Evolutionary conservation across 768 basidiomycete genomes (phyloP), one percentile per base, ranked within the genome.

Genomic region (Podaxis sp.): DNA sequence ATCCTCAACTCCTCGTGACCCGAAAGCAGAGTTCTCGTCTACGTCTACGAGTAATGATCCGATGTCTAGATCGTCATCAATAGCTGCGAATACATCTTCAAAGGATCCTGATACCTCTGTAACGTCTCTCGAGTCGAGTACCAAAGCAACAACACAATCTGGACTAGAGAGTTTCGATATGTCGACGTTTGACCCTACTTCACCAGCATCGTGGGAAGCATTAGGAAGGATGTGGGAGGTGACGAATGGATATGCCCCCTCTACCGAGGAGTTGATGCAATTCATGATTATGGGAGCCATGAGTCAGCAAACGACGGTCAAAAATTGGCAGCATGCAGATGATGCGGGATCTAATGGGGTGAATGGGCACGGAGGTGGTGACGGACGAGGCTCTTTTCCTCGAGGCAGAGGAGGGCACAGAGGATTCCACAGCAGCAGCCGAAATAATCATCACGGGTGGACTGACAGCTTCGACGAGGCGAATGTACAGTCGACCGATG

Each of bases 181-280:
- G 66, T 68, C 81, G 63, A 79, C 81, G 50, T 94, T 94, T 81
- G 82, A 93, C 77, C 85, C 84, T 57, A 86, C 87, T 28, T 78
- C 82, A 47, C 82, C 92, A 57, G 72, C 82, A 55, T 87, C 89
- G 71, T 95, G 93, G 93, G 85, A 88, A 76, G 81, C 83, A 59
- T 82, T 95, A 61, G 89, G 88, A 70, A 84, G 84, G 69, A 85
- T 90, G 78, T 93, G 89, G 90, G 74, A 80, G 69, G 77, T 79
- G 59, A 87, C 89, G 55, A 74, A 89, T 71, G 88, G 90, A 44
- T 79, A 82, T 67, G 52, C 77, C 65, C 91, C 91, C 28, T 81
- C 88, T 59, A 86, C 87, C 67, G 87, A 91, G 67, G 81, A 92
- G 67, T 81, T 93, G 65, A 86, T 91, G 86, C 81, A 85, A 71